Evolutionary conservation across 208 protist species (phyloP), one percentile per base, ranked within the genome.

Genomic region (Tritrichomonas foetus): DNA sequence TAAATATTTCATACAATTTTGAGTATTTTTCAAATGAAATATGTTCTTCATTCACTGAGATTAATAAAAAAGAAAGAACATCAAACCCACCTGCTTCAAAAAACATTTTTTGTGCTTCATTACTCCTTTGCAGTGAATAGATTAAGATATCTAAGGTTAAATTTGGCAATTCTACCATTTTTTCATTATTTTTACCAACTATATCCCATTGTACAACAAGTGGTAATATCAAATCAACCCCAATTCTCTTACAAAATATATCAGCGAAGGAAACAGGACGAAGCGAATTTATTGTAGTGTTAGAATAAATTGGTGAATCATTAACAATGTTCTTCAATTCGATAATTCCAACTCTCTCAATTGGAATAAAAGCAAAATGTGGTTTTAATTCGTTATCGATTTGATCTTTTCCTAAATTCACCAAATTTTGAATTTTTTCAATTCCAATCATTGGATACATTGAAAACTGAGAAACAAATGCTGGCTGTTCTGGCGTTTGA

Each of bases 171-270:
- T 39, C 44, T 39, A 22, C 13, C 33, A 89, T 20, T 39, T 16
- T 8, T 89, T 89, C 27, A 20, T n/a, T n/a, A 39, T 44, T 33
- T n/a, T 57, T 53, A 16, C 33, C 3, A 11, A 22, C 20, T 39
- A 89, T 39, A 57, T 57, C 78, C 78, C 78, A 89, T 57, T 89
- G 78, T 39, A 47, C 78, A 61, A 89, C 53, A 2, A 89, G 2
- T 39, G 78, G 78, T 33, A 89, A 50, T 14, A 89, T 53, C 13
- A 89, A 33, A 16, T 89, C 78, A 57, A 89, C 39, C 8, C 78
- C 78, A 57, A 53, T 20, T 61, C 78, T 53, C 13, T 53, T 61
- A 5, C 33, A 0, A 30, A 89, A 57, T 13, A 89, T 57, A 2
- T 61, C 41, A 22, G 41, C 41, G 41, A 89, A 89, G 11, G 78